These are phyloP conservation scores for Gossypioides kirkii DNA, from an alignment of 345 rosid species.

Conservation along the genomic window DNA sequence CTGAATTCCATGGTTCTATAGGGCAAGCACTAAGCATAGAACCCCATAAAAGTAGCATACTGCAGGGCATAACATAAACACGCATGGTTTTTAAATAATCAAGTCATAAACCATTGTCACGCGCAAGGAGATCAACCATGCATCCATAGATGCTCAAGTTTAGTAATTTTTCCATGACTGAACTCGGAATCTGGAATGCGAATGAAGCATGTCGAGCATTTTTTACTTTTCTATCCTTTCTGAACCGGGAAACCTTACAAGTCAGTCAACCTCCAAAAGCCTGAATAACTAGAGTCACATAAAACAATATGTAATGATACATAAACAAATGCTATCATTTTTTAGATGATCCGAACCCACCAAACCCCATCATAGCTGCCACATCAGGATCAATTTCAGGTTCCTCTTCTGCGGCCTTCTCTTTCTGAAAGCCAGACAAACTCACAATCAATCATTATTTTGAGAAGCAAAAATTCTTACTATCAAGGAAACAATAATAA, in stretches of 20 bases:
- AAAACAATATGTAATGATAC: not conserved
- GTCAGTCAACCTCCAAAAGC: not conserved
- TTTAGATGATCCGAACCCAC: slow-evolving; percentile 83
- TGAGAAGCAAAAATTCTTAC: not conserved
- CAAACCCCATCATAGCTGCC: slow-evolving; percentile 97
- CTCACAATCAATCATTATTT: not conserved
- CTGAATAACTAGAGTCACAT: not conserved
- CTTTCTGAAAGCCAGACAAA: slow-evolving; percentile 48
- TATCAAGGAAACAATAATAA: not conserved
- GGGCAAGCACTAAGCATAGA: slow-evolving; percentile 62
- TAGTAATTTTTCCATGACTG: slow-evolving; percentile 19
- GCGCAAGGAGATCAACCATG: slow-evolving; percentile 66
- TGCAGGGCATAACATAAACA: slow-evolving; percentile 14
- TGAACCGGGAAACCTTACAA: not conserved
- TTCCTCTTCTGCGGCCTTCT: slow-evolving; percentile 74
- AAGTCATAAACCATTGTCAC: slow-evolving; percentile 58
- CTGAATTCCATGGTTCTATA: slow-evolving; percentile 62
- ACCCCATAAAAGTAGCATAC: slow-evolving; percentile 59
- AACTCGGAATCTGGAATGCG: not conserved
- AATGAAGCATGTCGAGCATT: not conserved
- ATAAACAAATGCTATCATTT: slow-evolving; percentile 31
- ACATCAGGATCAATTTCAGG: slow-evolving; percentile 84
- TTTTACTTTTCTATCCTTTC: not conserved
- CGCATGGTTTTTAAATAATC: slow-evolving; percentile 37
- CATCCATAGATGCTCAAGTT: slow-evolving; percentile 55